Evolutionary conservation across 169 alveolate genomes (phyloP).

Genomic region (Eimeria maxima): DNA sequence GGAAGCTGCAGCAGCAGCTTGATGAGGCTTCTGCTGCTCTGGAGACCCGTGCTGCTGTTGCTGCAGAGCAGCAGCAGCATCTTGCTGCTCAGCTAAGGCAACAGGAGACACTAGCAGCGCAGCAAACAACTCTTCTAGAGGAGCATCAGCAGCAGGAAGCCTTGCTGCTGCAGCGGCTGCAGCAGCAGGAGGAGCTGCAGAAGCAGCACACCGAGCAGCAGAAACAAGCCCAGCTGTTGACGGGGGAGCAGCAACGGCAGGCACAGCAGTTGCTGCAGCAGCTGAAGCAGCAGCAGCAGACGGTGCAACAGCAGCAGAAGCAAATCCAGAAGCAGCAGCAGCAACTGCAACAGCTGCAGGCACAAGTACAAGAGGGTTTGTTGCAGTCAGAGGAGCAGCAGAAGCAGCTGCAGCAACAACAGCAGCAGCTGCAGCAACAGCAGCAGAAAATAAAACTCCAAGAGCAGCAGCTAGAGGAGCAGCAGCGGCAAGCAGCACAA

Average conservation of each 20-base stretch:
- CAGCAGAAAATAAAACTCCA: conserved; percentile 51
- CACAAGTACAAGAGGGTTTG: neutral
- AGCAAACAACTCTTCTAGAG: conserved; percentile 20
- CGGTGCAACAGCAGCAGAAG: conserved; percentile 20
- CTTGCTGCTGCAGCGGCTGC: conserved; percentile 67
- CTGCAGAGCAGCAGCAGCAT: conserved; percentile 60
- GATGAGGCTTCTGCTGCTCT: conserved; percentile 40
- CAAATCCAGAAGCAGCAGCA: conserved; percentile 48
- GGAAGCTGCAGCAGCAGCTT: conserved; percentile 54
- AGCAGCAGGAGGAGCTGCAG: conserved; percentile 43
- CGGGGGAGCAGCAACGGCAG: conserved; percentile 39
- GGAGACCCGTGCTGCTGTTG: conserved; percentile 25
- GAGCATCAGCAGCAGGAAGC: conserved; percentile 53
- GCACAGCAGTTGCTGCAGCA: conserved; percentile 59
- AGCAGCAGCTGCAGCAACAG: conserved; percentile 25
- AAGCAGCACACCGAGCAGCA: conserved; percentile 46
- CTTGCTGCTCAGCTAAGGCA: conserved; percentile 43
- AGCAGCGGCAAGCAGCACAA: conserved; percentile 3
- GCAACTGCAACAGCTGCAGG: conserved; percentile 38
- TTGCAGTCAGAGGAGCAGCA: conserved; percentile 23
- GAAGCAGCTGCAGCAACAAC: conserved; percentile 33
- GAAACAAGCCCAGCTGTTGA: conserved; percentile 36
- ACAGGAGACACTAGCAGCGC: conserved; percentile 36
- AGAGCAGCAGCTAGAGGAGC: conserved; percentile 46
- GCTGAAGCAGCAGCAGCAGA: conserved; percentile 63